phyloP scores from a whole-genome alignment of 176 grass and related monocot species.

The Juncus effusus region DNA sequence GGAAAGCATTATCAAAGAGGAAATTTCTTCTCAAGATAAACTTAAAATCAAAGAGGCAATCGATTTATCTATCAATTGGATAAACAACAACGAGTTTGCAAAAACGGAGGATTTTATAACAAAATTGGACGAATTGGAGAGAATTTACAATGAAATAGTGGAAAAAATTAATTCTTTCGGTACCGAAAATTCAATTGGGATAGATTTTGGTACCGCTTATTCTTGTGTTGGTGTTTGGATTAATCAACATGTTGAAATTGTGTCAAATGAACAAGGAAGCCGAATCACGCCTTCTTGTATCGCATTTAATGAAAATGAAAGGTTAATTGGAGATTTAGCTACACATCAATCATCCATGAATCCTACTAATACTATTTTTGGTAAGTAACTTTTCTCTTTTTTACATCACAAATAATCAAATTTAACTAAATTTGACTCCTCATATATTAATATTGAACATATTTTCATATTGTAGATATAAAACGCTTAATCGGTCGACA shows the following conservation, averaged over 20 bases:
- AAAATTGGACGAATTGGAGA: conserved; percentile 23
- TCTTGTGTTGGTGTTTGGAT: conserved; percentile 20
- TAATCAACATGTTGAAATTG: conserved; percentile 20
- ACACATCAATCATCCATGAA: conserved; percentile 23
- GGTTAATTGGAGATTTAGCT: conserved; percentile 15
- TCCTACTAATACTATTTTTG: conserved; percentile 23
- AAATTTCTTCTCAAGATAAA: conserved; percentile 13
- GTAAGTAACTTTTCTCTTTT: background rate
- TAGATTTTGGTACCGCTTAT: conserved; percentile 25
- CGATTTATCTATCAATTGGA: conserved; percentile 15
- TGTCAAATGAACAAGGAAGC: conserved; percentile 22
- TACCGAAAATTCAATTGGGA: conserved; percentile 12
- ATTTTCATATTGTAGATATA: conserved; percentile 10
- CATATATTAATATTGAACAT: background rate
- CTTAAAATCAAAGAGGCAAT: conserved; percentile 6
- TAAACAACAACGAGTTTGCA: background rate
- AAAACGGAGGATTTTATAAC: conserved; percentile 1
- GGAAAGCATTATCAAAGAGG: background rate
- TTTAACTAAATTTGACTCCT: too few species aligned
- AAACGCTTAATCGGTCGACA: conserved; percentile 22
- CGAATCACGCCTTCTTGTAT: conserved; percentile 26
- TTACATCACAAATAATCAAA: background rate
- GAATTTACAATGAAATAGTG: conserved; percentile 13
- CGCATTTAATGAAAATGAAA: conserved; percentile 23
- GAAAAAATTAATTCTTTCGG: background rate